These are phyloP conservation scores for Mortierella sp. DNA, from an alignment of 371 early-diverging fungal genomes.

Conservation along the genomic window DNA sequence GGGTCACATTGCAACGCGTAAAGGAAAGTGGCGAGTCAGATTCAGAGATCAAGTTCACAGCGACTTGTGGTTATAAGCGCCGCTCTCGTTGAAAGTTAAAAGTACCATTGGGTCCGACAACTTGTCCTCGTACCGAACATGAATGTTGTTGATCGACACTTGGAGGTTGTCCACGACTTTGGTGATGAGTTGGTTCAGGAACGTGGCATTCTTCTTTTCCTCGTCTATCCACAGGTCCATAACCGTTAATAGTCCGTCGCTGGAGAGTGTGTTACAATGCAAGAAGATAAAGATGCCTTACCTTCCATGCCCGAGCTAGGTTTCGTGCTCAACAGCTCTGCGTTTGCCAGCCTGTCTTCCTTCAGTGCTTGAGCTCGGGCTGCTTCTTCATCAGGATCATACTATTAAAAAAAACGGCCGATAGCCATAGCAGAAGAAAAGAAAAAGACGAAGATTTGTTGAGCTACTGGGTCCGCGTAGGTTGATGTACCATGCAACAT, in stretches of 20 bases:
- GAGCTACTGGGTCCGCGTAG: background rate
- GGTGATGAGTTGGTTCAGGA: slow-evolving; percentile 85
- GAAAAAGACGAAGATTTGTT: slow-evolving; percentile 1
- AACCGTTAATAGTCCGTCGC: background rate
- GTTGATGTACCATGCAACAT: background rate
- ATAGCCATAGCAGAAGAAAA: too few species aligned
- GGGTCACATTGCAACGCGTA: background rate
- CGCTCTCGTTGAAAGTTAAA: background rate
- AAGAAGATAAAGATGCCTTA: slow-evolving; percentile 12
- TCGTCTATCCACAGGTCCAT: slow-evolving; percentile 50
- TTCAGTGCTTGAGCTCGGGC: slow-evolving; percentile 84
- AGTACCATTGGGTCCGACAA: slow-evolving; percentile 71
- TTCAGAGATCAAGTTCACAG: too few species aligned
- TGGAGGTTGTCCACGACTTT: slow-evolving; percentile 97
- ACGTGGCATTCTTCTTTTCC: slow-evolving; percentile 80
- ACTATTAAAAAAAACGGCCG: slow-evolving; percentile 18
- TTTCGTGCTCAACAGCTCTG: slow-evolving; percentile 73
- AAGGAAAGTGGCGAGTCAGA: background rate
- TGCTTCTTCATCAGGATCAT: slow-evolving; percentile 87
- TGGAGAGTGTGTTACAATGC: background rate
- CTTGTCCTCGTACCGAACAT: slow-evolving; percentile 94
- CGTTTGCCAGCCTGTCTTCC: slow-evolving; percentile 84
- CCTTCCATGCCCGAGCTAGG: slow-evolving; percentile 56
- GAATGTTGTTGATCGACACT: slow-evolving; percentile 94
- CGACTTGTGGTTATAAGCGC: too few species aligned